phyloP scores from a whole-genome alignment of 176 grass and related monocot species.

The Rhynchospora tenuis region DNA sequence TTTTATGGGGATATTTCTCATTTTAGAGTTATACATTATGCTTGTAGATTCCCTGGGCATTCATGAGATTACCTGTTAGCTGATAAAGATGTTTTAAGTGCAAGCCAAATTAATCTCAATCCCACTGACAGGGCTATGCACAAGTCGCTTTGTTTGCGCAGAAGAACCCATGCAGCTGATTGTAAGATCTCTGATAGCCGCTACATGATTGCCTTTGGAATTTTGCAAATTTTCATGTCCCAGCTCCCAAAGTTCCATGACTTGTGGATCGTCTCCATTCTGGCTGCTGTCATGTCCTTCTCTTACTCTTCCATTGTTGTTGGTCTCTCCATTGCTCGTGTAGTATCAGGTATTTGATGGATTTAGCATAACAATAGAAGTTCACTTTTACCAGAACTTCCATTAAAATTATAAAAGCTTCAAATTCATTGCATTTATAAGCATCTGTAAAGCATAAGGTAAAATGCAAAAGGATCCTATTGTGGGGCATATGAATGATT shows the following conservation, averaged over 20 bases:
- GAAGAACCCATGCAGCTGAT: slow-evolving; percentile 40
- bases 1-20: not conserved
- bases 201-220: slow-evolving; percentile 75
- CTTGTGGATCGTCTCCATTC: slow-evolving; percentile 64
- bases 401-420: not conserved
- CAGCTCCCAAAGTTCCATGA: slow-evolving; percentile 68
- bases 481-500: not conserved
- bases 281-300: slow-evolving; percentile 84
- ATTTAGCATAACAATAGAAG: not conserved
- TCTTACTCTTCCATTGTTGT: slow-evolving; percentile 66
- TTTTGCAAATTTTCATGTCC: slow-evolving; percentile 77
- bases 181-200: slow-evolving; percentile 49
- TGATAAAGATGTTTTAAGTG: not conserved
- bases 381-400: not conserved
- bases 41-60: slow-evolving; percentile 1
- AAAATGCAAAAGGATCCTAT: not conserved
- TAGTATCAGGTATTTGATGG: slow-evolving; percentile 37
- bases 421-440: not conserved
- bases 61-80: not conserved
- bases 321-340: slow-evolving; percentile 45
- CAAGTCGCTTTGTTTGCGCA: slow-evolving; percentile 76
- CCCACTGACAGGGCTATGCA: slow-evolving; percentile 47
- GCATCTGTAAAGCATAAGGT: not conserved
- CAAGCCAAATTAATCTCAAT: not conserved
- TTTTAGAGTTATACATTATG: not conserved